Evolutionary conservation across 257 asterid genomes (phyloP), one percentile per base, ranked within the genome.

Genomic region (Plantago ovata): DNA sequence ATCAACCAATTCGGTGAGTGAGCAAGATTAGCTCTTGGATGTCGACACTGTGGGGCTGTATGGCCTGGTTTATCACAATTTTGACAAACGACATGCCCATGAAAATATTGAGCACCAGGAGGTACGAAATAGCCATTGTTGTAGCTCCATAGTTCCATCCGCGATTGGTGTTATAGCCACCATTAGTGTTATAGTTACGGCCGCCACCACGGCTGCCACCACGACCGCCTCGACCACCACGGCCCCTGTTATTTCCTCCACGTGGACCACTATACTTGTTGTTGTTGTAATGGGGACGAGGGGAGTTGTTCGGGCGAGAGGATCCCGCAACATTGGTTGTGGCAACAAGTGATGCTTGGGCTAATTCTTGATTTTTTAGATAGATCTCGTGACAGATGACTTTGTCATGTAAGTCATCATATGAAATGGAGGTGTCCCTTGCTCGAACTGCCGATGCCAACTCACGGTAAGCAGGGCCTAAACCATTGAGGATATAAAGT

Each of bases 1-100:
- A 55, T 16, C 9, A 55, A 16, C 60, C 46, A 55, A 13, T n/a
- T n/a, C n/a, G 58, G 58, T 11, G 40, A 53, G 13, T 28, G 41
- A 2, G 58, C 41, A 16, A 14, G 24, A n/a, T 53, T 23, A 0
- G 19, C 58, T 3, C 2, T 13, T 0, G 58, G 58, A 6, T 1
- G 14, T 11, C 5, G 16, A n/a, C 51, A 45, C 2, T 15, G 10
- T 0, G 22, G 51, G 1, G 51, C 18, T 7, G 12, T 0, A 45
- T 45, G 51, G 3, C 51, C 51, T 4, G 51, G 13, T 28, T 28
- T 28, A 0, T 28, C 36, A 28, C 36, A 28, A 28, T 28, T 28
- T 8, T 28, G 36, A 3, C 36, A 28, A 28, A 28, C 7, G 0
- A 28, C 7, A 28, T 6, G 36, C 0, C 7, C 7, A 8, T 8